Base-by-base conservation (phyloP, 176 grass and related monocot genomes). In the Saccharum spontaneum region DNA sequence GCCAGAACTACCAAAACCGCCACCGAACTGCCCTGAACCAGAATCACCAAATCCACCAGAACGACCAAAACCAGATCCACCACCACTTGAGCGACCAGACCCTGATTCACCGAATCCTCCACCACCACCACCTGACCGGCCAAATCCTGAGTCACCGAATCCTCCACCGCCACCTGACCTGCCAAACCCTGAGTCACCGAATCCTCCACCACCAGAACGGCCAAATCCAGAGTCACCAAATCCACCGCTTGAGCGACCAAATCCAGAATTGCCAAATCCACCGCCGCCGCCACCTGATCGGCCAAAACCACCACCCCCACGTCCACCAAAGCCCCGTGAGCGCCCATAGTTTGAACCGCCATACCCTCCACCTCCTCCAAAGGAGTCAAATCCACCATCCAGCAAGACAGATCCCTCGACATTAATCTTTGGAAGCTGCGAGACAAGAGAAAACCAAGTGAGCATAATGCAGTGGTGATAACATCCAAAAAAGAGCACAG, bases 371-470 rank as follows among this genome's bases (percentile, higher is more conserved):
- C 93, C 41, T 9, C 87, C 66, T 14, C 92, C 92, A 0, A 80
- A 94, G 16, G 92, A 94, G 82, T 94, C 94, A 66, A 78, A 89
- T 49, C 84, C 87, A 57, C 85, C 77, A 37, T 84, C 84, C 73
- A 94, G 72, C 79, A 96, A 82, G 54, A 92, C 93, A 66, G 88
- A 89, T 68, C 85, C 89, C 66, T 96, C 91, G 4, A 94, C 91
- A 7, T 78, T 83, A 71, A 99, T 92, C 71, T 82, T 96, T 33
- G 94, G 91, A 92, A 99, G 93, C 97, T 99, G 80, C 5, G 15
- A 54, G 41, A 2, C 20, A 82, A 37, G 6, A 4, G 78, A 72
- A 45, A 86, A 72, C 12, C 15, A 24, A 18, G 10, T 88, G 43
- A 94, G 52, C 31, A 36, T 22, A 72, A 78, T 66, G 72, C 10